Base-by-base conservation (phyloP, 352 stramenopile species). In the Globisporangium okanoganense region DNA sequence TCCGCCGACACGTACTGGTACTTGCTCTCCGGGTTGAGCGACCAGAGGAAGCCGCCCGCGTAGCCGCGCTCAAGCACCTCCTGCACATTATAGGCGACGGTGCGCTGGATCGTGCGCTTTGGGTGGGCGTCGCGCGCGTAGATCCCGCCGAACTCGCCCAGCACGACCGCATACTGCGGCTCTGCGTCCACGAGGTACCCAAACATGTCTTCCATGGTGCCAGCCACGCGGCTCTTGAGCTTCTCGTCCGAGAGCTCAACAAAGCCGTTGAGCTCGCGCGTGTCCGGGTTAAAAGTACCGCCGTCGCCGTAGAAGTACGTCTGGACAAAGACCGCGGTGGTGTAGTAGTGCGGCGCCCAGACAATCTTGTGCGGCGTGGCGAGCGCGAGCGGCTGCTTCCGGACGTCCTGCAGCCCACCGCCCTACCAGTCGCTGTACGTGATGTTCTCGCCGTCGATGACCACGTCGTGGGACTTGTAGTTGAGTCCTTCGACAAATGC, bases 41-140 rank as follows among this genome's bases (percentile, higher is more conserved):
- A 85, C 78, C 78, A 88, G 45, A 82, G 58, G 43, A 86, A 88
- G 8, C 78, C 78, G 18, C 78, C 78, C 3, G 72, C 66, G 52
- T 75, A 88, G 18, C 73, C 71, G 27, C 54, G 66, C 13, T 69
- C 60, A 18, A 77, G 35, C 36, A 86, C 72, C 52, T 78, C 66
- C 35, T 82, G 59, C 63, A 88, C 83, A 33, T 68, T 85, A 24
- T 69, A 68, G 56, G 86, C 71, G 22, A 74, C 76, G 18, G 64
- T 78, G 14, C 78, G 76, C 50, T 76, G 62, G 12, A 72, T 85
- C 10, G 75, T 88, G 33, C 70, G 61, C 43, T 78, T 55, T 2
- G 76, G 76, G 51, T 84, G 73, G 22, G 70, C 8, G 49, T 88
- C 78, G n/a, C 59, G 72, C 13, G 73, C 61, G 61, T 88, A 88